phyloP scores from a whole-genome alignment of 2,329 filamentous ascomycete species.

The Venturia carpophila region DNA sequence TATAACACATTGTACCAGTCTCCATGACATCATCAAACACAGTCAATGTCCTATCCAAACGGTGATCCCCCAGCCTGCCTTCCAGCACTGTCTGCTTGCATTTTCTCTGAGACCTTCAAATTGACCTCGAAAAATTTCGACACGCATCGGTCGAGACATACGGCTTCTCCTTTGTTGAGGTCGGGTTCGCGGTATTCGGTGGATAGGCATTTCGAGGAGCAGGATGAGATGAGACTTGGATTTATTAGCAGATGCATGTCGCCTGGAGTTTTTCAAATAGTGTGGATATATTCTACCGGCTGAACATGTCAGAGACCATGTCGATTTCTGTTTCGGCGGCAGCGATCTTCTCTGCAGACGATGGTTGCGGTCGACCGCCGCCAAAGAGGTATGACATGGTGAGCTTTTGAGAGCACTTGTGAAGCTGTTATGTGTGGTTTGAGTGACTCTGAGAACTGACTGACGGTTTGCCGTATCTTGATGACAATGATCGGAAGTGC shows the following conservation, averaged over 20 bases:
- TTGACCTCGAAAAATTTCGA: constrained; percentile 99
- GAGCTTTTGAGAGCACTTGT: constrained; percentile 18
- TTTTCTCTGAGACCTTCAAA: constrained; percentile 93
- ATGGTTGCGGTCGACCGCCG: constrained; percentile 67
- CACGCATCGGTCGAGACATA: constrained; percentile 95
- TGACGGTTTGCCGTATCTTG: neutral
- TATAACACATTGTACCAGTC: neutral
- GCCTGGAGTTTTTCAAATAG: neutral
- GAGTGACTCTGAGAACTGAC: neutral
- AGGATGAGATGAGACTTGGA: constrained; percentile 71
- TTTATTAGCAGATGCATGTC: neutral
- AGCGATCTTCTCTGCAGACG: constrained; percentile 94
- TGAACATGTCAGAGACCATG: constrained; percentile 96
- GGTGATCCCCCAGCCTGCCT: constrained; percentile 48
- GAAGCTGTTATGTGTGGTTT: neutral
- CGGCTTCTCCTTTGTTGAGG: constrained; percentile 97
- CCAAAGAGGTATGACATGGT: constrained; percentile 69
- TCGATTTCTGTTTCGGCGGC: constrained; percentile 96
- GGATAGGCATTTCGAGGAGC: constrained; percentile 90
- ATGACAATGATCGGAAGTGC: constrained; percentile 8
- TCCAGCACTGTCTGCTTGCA: constrained; percentile 76
- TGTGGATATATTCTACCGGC: constrained; percentile 57
- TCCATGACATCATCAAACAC: neutral
- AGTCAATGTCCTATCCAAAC: neutral
- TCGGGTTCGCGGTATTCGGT: constrained; percentile 89